These are phyloP conservation scores for Leishmania lainsoni DNA, from an alignment of 208 protist species.

Conservation along the genomic window DNA sequence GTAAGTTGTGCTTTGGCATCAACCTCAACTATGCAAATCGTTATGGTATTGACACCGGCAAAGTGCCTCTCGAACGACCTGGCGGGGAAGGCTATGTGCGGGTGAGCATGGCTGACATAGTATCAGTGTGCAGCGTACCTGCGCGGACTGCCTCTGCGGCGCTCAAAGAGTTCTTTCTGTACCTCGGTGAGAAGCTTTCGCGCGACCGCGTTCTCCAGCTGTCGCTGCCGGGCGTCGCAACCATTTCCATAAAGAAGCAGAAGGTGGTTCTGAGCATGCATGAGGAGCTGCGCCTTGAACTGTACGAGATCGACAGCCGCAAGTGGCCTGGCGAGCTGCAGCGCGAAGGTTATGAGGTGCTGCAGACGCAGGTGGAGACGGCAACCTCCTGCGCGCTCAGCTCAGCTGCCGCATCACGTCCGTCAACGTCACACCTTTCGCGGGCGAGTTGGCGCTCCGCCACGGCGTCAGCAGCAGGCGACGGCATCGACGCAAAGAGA, in stretches of 20 bases:
- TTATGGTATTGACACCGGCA: constrained; percentile 46
- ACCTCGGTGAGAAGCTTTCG: constrained; percentile 82
- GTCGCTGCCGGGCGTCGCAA: constrained; percentile 62
- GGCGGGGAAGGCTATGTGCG: constrained; percentile 29
- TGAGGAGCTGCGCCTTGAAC: constrained; percentile 51
- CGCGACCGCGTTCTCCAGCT: constrained; percentile 67
- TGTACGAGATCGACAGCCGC: constrained; percentile 77
- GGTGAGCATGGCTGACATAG: constrained; percentile 65
- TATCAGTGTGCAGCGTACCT: constrained; percentile 62
- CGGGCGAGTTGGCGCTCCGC: constrained; percentile 31
- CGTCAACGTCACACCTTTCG: constrained; percentile 30
- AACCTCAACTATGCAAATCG: constrained; percentile 50
- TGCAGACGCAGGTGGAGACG: constrained; percentile 22
- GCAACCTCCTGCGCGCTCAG: constrained; percentile 12
- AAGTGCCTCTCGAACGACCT: constrained; percentile 35
- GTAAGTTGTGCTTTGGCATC: constrained; percentile 51
- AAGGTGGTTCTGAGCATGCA: constrained; percentile 51
- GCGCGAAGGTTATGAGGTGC: constrained; percentile 25
- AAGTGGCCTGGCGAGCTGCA: constrained; percentile 69
- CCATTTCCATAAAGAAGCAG: constrained; percentile 69
- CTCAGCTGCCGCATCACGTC: constrained; percentile 36
- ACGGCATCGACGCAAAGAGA: constrained; percentile 14
- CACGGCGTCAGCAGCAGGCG: neutral
- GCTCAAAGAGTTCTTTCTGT: constrained; percentile 85
- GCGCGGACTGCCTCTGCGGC: constrained; percentile 59